Conservation (phyloP, 179 eudicot genomes). For the Vitellaria paradoxa region DNA sequence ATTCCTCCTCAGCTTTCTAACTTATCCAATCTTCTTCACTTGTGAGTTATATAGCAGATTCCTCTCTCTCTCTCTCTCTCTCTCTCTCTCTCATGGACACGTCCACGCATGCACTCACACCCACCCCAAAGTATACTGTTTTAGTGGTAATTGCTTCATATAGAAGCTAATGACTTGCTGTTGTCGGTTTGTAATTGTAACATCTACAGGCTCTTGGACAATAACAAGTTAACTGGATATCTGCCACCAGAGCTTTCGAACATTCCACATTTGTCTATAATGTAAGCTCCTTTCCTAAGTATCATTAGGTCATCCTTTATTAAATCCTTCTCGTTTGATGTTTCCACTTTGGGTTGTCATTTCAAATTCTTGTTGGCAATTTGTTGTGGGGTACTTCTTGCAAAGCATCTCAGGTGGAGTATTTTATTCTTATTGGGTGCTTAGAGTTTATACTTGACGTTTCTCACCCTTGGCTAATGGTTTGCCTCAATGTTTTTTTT, state of each 20-base stretch:
- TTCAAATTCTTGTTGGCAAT: background rate
- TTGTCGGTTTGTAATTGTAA: too few species aligned
- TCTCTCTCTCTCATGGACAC: too few species aligned
- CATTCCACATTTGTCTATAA: constrained; percentile 41
- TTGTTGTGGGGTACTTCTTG: background rate
- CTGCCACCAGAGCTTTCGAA: constrained; percentile 18
- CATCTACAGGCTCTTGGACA: too few species aligned
- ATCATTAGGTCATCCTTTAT: background rate
- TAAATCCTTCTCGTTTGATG: background rate
- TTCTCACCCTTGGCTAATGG: too few species aligned
- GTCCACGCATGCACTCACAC: too few species aligned
- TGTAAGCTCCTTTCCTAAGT: constrained; percentile 32
- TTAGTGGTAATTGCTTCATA: background rate
- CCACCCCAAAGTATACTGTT: background rate
- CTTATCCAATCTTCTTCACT: constrained; percentile 49
- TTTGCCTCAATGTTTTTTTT: too few species aligned
- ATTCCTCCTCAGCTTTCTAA: constrained; percentile 58
- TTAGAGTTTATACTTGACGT: background rate
- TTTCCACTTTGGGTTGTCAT: constrained; percentile 2
- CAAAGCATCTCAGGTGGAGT: too few species aligned
- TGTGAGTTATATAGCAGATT: constrained; percentile 44
- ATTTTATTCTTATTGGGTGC: background rate
- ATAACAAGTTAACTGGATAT: too few species aligned
- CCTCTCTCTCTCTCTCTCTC: background rate
- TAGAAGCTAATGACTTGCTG: background rate